Base-by-base conservation (phyloP, 148 eudicot species). In the Nepenthes gracilis region DNA sequence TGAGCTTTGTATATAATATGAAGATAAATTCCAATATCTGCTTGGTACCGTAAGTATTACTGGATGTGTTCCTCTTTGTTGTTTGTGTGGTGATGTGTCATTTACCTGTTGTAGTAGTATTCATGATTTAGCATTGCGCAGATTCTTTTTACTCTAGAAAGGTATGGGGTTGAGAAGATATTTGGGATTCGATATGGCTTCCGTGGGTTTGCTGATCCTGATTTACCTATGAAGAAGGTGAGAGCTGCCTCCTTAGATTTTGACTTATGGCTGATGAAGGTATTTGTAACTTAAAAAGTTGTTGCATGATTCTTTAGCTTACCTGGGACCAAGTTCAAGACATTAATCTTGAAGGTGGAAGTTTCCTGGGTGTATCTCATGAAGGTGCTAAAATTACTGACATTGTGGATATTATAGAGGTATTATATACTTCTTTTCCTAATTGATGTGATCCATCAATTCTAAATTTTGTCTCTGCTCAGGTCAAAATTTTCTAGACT, bases 281-380 rank as follows among this genome's bases (percentile, higher is more conserved):
- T 55, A 34, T 43, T 55, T 40, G 35, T 38, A 47, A 48, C 48
- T 36, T 67, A 43, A 61, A 23, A 55, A 53, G 13, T 58, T 53
- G 38, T 52, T 50, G 6, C 43, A 8, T 53, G 68, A 67, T 5
- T 67, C 33, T 11, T 74, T 74, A 78, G 82, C 82, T 78, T 68
- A 64, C 78, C 33, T 71, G 75, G 34, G 74, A 78, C 60, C 63
- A 71, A 5, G 82, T 78, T 45, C 82, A 70, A 72, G 78, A 78
- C 68, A 74, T 78, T 47, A 78, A 78, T 68, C 78, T 78, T 65
- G 78, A 68, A 68, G 82, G 82, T 62, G 82, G 82, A 55, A 78
- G 78, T 38, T 74, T 78, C 59, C 66, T 78, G 54, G 82, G 82
- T 58, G 78, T 74, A 35, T 78, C 82, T 58, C 82, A 78, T 67